These are phyloP conservation scores for Backusella mclennaniae DNA, from an alignment of 192 early-diverging fungal species.

Conservation along the genomic window DNA sequence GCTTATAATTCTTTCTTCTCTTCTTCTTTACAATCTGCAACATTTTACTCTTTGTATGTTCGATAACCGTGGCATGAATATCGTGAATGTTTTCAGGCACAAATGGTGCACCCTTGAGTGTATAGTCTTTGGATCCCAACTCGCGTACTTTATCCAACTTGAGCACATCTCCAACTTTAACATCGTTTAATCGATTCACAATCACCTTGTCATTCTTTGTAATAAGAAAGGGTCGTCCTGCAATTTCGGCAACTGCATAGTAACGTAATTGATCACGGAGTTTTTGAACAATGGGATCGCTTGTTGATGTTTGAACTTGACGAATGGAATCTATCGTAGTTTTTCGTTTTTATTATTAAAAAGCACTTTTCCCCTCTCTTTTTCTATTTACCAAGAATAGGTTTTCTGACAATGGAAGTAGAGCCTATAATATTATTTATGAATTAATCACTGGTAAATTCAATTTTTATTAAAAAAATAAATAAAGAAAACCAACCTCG, in stretches of 20 bases:
- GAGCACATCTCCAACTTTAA: slow-evolving; percentile 86
- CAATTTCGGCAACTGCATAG: slow-evolving; percentile 88
- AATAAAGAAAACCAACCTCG: neutral
- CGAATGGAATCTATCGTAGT: neutral
- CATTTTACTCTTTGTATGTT: slow-evolving; percentile 80
- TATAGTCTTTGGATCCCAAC: slow-evolving; percentile 79
- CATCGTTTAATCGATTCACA: slow-evolving; percentile 78
- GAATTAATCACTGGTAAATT: neutral
- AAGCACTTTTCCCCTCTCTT: neutral
- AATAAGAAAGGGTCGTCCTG: slow-evolving; percentile 84
- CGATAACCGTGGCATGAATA: slow-evolving; percentile 85
- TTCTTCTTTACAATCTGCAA: slow-evolving; percentile 78
- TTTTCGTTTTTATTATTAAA: neutral
- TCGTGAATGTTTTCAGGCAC: slow-evolving; percentile 68
- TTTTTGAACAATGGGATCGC: slow-evolving; percentile 16
- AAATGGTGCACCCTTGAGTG: slow-evolving; percentile 84
- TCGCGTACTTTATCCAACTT: slow-evolving; percentile 84
- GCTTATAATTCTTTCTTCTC: slow-evolving; percentile 73
- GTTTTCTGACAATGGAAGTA: slow-evolving; percentile 7
- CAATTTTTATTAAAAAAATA: neutral
- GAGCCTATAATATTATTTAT: neutral
- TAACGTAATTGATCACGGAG: slow-evolving; percentile 68
- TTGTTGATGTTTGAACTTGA: slow-evolving; percentile 14
- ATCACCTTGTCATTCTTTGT: slow-evolving; percentile 87
- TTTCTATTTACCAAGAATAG: slow-evolving; percentile 13